Base-by-base conservation (phyloP, 352 stramenopile genomes). In the Phytophthora quininea region DNA sequence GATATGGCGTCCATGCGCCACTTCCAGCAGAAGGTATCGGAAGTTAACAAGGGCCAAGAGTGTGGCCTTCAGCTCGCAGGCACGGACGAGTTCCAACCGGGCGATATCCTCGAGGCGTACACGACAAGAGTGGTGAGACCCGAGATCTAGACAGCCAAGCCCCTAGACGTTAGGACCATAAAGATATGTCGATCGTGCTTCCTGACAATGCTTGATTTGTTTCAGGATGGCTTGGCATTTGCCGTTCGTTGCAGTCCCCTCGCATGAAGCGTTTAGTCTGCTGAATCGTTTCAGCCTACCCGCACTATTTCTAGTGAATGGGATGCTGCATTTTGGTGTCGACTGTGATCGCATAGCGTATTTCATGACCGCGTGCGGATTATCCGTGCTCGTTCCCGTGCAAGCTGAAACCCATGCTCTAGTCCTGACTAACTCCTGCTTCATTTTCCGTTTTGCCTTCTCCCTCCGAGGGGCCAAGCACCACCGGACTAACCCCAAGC, bases 1-100 rank as follows among this genome's bases (percentile, higher is more conserved):
- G 74, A 76, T 51, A 91, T 93, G 76, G 76, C 87, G 69, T 90
- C 90, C 38, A 95, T 98, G 79, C 83, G 81, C 27, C 87, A 96
- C 66, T 97, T 97, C 72, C 96, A 98, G 71, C 89, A 97, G 46
- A 95, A 98, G 69, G 94, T 98, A 3, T 81, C 91, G 19, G 82
- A 97, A 68, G 91, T 98, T 12, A 88, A 78, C 50, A 92, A 97
- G 70, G 98, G 97, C 54, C 92, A 98, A 64, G 98, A 99, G 74
- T 99, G 98, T 73, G 98, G 98, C 57, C 96, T 99, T 65, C 92
- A 97, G 65, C 85, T 99, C 43, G 86, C 90, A 29, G 98, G 91
- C 62, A 85, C 81, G 46, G 70, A 98, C 79, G 88, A 96, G 9
- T 99, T 99, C 77, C 58, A 97, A 80, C 77, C 87, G 40, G 97